Conservation (phyloP, 805 yeast species). For the Yamadazyma kitorensis region DNA sequence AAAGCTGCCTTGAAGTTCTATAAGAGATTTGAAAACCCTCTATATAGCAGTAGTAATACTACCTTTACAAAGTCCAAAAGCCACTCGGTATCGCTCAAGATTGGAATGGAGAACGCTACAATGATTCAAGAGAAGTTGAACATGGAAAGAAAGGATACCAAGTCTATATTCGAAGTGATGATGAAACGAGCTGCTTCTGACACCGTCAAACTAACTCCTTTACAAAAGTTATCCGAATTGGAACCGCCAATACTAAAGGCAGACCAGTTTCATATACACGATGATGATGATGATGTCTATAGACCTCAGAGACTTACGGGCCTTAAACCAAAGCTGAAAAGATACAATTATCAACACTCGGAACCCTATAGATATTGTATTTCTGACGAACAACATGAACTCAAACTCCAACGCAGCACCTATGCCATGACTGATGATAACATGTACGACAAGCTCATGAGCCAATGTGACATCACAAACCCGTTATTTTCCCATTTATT, state of each 20-base stretch:
- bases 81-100: constrained; percentile 5
- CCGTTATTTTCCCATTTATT: constrained; percentile 3
- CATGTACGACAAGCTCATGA: too few species aligned
- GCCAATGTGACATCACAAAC: constrained; percentile 2
- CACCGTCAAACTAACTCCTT: constrained; percentile 23
- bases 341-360: too few species aligned
- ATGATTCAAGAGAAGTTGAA: constrained; percentile 1
- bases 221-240: constrained; percentile 31
- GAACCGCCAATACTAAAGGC: constrained; percentile 27
- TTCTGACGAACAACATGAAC: too few species aligned
- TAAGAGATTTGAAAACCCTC: constrained; percentile 25
- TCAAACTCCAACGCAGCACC: too few species aligned
- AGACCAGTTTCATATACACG: constrained; percentile 32
- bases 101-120: constrained; percentile 4
- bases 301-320: too few species aligned
- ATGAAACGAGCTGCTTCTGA: constrained; percentile 31
- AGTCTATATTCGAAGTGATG: constrained; percentile 37
- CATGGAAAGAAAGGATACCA: neutral
- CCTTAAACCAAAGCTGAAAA: too few species aligned
- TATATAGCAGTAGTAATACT: constrained; percentile 24
- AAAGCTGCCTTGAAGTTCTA: constrained; percentile 24
- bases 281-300: constrained; percentile 3
- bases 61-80: constrained; percentile 4
- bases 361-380: too few species aligned
- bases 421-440: too few species aligned